Base-by-base conservation (phyloP, 1,139 yeast species). In the Arxiozyma telluris region DNA sequence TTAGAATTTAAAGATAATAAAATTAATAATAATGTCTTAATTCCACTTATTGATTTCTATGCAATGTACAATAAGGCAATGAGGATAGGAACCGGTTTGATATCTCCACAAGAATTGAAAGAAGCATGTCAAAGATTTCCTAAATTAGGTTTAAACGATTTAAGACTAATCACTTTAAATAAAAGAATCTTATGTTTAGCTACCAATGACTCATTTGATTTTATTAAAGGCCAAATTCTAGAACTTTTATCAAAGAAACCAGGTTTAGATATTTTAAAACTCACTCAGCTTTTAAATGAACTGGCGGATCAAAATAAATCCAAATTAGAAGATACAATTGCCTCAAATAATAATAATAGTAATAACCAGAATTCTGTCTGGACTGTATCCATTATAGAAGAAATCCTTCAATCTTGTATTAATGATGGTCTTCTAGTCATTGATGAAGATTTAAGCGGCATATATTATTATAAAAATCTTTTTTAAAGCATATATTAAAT, bases 371-470 rank as follows among this genome's bases (percentile, higher is more conserved):
- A 47, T 30, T 50, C 84, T 58, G 73, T 74, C 41, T 87, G 94
- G 91, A 82, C 91, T 20, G 75, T 83, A 47, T 79, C 81, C 39
- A 82, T 88, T 20, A 78, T 91, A 2, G 74, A 73, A 18, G 94
- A 87, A 64, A 88, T 87, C 59, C 68, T 88, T 20, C 82, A 81
- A 53, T 73, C 76, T 55, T 82, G 87, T 25, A 78, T 86, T 41
- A 76, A 74, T 8, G 65, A 70, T 3, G 93, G 90, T 0, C 69
- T 70, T 1, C 64, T 87, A 1, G 81, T 85, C 12, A 75, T 87
- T 11, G 96, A 88, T 67, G 83, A 83, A 58, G 70, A 67, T 54
- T 53, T 66, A n/a, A 64, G 66, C 50, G 71, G 70, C 4, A 58
- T 66, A 12, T 59, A 57, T 43, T 67, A 66, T 54, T 66, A 64